Evolutionary conservation across 768 basidiomycete genomes (phyloP).

Genomic region (Tricholoma hemisulphureum): DNA sequence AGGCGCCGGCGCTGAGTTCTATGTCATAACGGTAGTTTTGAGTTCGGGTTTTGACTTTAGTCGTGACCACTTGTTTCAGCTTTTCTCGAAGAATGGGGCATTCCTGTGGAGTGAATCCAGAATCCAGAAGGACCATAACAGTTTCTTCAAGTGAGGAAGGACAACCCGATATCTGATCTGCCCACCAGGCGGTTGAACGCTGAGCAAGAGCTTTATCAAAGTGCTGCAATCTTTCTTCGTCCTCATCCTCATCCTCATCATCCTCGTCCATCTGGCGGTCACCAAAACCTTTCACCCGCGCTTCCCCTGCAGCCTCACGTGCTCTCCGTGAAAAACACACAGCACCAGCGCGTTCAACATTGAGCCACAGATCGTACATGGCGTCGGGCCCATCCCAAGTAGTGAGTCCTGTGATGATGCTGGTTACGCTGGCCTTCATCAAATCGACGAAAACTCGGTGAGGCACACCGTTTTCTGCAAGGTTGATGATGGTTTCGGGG

Average conservation of each 20-base stretch:
- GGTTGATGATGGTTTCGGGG: constrained; percentile 59
- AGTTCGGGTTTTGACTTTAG: constrained; percentile 40
- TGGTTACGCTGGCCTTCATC: constrained; percentile 33
- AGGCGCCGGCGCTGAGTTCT: constrained; percentile 59
- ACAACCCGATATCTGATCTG: constrained; percentile 59
- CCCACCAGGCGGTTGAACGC: constrained; percentile 66
- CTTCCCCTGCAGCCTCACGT: constrained; percentile 34
- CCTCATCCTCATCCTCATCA: constrained; percentile 37
- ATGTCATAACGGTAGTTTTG: constrained; percentile 49
- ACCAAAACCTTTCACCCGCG: constrained; percentile 44
- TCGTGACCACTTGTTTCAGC: constrained; percentile 47
- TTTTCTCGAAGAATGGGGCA: constrained; percentile 54
- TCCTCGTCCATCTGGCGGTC: constrained; percentile 38
- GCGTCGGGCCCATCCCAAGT: constrained; percentile 45
- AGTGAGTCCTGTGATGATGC: constrained; percentile 38
- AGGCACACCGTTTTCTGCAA: constrained; percentile 63
- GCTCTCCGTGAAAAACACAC: constrained; percentile 35
- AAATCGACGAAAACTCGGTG: constrained; percentile 37
- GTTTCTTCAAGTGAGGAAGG: constrained; percentile 68
- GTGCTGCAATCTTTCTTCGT: constrained; percentile 37
- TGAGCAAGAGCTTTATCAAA: constrained; percentile 27
- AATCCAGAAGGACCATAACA: constrained; percentile 51
- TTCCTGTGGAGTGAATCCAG: constrained; percentile 54
- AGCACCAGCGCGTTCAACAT: constrained; percentile 35
- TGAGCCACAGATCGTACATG: constrained; percentile 41